These are phyloP conservation scores for Bipolaris gigantea DNA, from an alignment of 2,329 filamentous ascomycete species.

Conservation along the genomic window DNA sequence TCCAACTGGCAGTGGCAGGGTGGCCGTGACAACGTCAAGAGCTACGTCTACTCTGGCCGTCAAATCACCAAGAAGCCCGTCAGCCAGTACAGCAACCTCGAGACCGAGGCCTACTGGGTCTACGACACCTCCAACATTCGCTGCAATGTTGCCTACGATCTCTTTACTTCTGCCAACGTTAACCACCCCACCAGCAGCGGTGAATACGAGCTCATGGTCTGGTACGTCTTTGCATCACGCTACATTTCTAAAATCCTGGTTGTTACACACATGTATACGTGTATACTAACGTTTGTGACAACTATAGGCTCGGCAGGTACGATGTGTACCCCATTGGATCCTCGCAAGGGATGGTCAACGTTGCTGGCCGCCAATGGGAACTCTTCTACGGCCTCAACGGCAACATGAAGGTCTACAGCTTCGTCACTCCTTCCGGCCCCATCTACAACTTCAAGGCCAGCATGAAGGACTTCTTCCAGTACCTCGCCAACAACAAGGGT, in stretches of 20 bases:
- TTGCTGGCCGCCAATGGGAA: constrained; percentile 57
- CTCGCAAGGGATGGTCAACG: constrained; percentile 37
- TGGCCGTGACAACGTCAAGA: constrained; percentile 29
- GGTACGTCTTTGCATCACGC: constrained; percentile 18
- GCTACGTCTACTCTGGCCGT: constrained; percentile 27
- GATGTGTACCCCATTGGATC: constrained; percentile 23
- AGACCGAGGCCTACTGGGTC: constrained; percentile 23
- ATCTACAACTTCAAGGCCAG: constrained; percentile 58
- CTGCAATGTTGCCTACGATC: constrained; percentile 31
- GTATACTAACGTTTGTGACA: neutral
- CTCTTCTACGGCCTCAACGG: constrained; percentile 63
- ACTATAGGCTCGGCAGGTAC: constrained; percentile 20
- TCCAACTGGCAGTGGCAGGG: constrained; percentile 25
- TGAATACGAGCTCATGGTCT: constrained; percentile 33
- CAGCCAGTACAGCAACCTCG: constrained; percentile 23
- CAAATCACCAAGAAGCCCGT: constrained; percentile 22
- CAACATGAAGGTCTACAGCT: constrained; percentile 62
- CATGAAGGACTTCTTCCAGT: constrained; percentile 59
- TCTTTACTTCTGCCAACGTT: constrained; percentile 26
- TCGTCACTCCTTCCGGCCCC: constrained; percentile 46
- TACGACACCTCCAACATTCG: constrained; percentile 23
- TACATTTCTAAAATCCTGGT: no score
- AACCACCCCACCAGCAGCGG: constrained; percentile 29
- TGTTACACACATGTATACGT: no score
- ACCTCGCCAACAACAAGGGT: constrained; percentile 55